Percentiles rank a stretch among this genome's conserved stretches.
Conservation (phyloP, 306 rosid genomes). For the Fragaria iinumae region DNA sequence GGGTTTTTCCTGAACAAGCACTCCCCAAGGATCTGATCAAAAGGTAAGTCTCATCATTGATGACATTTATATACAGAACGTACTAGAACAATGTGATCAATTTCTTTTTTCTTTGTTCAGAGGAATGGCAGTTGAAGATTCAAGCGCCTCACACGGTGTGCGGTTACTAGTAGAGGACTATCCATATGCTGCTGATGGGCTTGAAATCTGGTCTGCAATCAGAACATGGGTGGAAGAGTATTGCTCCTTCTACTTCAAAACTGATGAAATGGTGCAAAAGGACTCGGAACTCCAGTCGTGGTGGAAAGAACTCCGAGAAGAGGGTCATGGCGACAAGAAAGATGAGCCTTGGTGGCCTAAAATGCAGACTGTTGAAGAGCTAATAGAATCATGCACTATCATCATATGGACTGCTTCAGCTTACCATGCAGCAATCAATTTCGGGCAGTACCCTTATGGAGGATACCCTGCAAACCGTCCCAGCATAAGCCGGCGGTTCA, state of each 20-base stretch:
- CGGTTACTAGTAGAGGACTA: slow-evolving; percentile 66
- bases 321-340: slow-evolving; percentile 68
- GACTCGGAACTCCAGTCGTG: slow-evolving; percentile 63
- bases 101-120: slow-evolving; percentile 35
- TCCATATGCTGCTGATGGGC: slow-evolving; percentile 83
- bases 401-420: slow-evolving; percentile 75
- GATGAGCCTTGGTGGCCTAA: slow-evolving; percentile 79
- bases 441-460: slow-evolving; percentile 76
- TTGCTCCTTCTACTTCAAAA: slow-evolving; percentile 49
- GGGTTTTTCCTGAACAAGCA: slow-evolving; percentile 76
- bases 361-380: slow-evolving; percentile 49
- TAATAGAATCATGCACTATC: slow-evolving; percentile 53
- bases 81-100: background rate
- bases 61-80: background rate
- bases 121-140: slow-evolving; percentile 65
- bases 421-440: slow-evolving; percentile 73
- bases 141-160: slow-evolving; percentile 48
- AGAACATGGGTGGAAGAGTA: slow-evolving; percentile 65
- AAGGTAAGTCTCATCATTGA: slow-evolving; percentile 47
- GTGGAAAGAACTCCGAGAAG: slow-evolving; percentile 75
- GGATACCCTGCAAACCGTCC: slow-evolving; percentile 68
- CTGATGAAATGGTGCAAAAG: slow-evolving; percentile 33
- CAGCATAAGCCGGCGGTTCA: slow-evolving; percentile 41
- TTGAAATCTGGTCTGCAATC: slow-evolving; percentile 66
- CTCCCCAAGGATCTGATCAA: slow-evolving; percentile 68